A percentile compares a stretch with the other conserved stretches of the same genome.
These are phyloP conservation scores for Colletotrichum sp. DNA, from an alignment of 2,329 filamentous ascomycete genomes.

Conservation along the genomic window DNA sequence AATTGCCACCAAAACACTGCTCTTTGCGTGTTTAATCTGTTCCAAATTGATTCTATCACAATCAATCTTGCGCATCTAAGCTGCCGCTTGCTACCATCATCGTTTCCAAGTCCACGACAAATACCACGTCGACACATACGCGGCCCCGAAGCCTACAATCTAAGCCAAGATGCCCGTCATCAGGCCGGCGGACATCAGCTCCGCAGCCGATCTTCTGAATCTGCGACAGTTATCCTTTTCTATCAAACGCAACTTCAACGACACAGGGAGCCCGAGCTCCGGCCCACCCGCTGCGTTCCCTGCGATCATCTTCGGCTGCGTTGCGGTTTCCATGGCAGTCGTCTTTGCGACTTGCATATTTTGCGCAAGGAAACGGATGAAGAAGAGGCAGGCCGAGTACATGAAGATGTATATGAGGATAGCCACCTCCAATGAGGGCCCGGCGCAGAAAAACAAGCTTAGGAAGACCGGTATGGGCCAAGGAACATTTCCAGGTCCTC, in stretches of 20 bases:
- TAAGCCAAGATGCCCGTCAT: not conserved
- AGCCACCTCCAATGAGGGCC: not conserved
- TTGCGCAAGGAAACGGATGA: not conserved
- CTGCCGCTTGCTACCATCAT: not conserved
- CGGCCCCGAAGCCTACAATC: not conserved
- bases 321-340: not conserved
- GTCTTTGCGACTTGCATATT: not conserved
- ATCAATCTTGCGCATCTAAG: not conserved
- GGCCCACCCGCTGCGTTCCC: not conserved
- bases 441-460: not conserved
- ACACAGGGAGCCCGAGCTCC: not conserved
- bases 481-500: not conserved
- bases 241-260: not conserved
- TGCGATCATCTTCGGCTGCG: not conserved
- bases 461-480: not conserved
- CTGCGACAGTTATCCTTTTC: not conserved
- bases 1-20: not conserved
- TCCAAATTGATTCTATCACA: not conserved
- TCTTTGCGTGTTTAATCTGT: not conserved
- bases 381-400: not conserved
- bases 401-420: not conserved
- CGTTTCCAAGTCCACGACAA: not conserved
- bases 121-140: not conserved
- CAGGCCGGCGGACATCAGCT: not conserved
- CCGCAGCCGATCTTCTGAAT: not conserved